Evolutionary conservation across 345 rosid genomes (phyloP), one percentile per base, ranked within the genome.

Genomic region (Lagerstroemia speciosa): DNA sequence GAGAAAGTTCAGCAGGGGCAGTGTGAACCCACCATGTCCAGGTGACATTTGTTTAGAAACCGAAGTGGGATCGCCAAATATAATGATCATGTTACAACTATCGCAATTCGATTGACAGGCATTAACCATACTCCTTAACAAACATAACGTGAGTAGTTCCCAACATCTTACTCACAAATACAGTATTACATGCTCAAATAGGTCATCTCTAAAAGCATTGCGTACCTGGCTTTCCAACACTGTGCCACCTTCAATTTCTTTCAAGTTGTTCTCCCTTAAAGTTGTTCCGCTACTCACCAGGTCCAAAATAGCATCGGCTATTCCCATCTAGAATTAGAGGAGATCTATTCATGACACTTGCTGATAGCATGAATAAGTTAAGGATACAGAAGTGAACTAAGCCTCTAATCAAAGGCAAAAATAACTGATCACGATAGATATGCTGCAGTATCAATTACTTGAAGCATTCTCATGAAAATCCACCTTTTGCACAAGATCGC

Each of bases 201-300:
- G 5, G 5, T 9, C 38, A 36, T 52, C 29, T 27, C 27, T 20
- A 20, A 55, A 55, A 26, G 29, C 30, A 19, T 36, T 9, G 8
- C 6, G 75, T 71, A 88, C 99, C 96, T 91, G 97, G 83, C 97
- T 94, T 85, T 91, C 81, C 74, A 94, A 73, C 69, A 91, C 96
- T 71, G 83, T 80, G 53, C 99, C 96, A 72, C 96, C 97, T 73
- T 89, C 83, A 73, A 94, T 88, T 80, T 91, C 97, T 87, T 91
- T 94, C 81, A 94, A 78, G 76, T 94, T 91, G 84, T 94, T 94
- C 71, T 91, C 99, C 68, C 76, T 84, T 57, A 91, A 78, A 71
- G 99, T 91, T 71, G 89, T 94, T 65, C 97, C 99, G 78, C 99
- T 94, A 79, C 99, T 89, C 71, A 94, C 99, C 74, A 91, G 99